Percentiles rank a stretch among this genome's conserved stretches.
Evolutionary conservation across 2,329 filamentous ascomycete species (phyloP).

Genomic region (Scedosporium apiospermum): DNA sequence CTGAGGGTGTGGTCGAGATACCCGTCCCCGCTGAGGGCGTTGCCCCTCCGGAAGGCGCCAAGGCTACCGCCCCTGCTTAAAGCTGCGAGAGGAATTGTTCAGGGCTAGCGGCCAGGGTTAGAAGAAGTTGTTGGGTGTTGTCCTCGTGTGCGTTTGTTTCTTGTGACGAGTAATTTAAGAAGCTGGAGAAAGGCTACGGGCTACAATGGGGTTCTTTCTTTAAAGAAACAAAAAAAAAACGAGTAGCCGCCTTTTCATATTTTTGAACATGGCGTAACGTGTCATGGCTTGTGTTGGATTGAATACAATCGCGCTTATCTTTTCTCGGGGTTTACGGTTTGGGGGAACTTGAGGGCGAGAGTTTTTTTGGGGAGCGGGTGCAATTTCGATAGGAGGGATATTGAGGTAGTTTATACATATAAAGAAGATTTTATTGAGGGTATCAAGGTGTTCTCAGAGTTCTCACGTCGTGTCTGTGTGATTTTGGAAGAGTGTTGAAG

Average conservation of each 20-base stretch:
- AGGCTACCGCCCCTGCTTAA: constrained; percentile 25
- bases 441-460: no score
- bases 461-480: no score
- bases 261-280: background rate
- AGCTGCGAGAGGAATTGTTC: no score
- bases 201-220: background rate
- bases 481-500: no score
- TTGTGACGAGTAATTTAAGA: constrained; percentile 9
- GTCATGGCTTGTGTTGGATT: background rate
- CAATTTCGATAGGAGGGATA: background rate
- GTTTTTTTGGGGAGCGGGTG: background rate
- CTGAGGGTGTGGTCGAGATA: constrained; percentile 19
- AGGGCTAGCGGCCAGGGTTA: no score
- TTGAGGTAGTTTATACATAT: background rate
- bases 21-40: constrained; percentile 16
- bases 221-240: constrained; percentile 7
- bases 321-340: background rate
- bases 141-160: constrained; percentile 9
- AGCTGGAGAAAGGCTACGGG: constrained; percentile 8
- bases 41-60: constrained; percentile 13
- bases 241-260: constrained; percentile 7
- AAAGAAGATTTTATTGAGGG: background rate
- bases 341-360: background rate
- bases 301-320: background rate
- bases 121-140: no score